Evolutionary conservation across 23 red algal species (phyloP), one percentile per base, ranked within the genome.

Genomic region (Cyanidiococcus yangmingshanensis): DNA sequence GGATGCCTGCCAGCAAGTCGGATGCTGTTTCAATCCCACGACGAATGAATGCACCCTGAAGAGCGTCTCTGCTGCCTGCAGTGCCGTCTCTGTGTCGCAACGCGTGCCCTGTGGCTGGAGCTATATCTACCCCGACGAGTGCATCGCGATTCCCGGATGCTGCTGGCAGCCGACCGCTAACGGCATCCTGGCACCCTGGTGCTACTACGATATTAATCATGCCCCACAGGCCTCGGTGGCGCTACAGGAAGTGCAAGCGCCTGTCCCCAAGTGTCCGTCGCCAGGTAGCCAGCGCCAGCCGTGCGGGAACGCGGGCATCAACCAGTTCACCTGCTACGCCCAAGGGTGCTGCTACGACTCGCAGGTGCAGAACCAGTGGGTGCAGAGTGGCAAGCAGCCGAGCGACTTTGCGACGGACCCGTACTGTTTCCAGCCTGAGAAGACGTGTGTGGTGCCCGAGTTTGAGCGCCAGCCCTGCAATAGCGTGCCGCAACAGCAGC

Each of bases 71-170:
- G 16, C 15, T 16, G 16, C 15, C 15, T 57, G 50, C 50, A n/a
- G 16, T 15, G 16, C n/a, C 16, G 50, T 57, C 16, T 57, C 50
- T 15, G 50, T 57, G 50, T n/a, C 15, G 16, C n/a, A 15, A 15
- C 50, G 50, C 50, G n/a, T 57, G 16, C 16, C 50, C 50, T 57
- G 50, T n/a, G 50, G 50, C 50, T 57, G 50, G 50, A n/a, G 16
- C 15, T 57, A 57, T n/a, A 57, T 57, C 50, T 57, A 57, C 50
- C 50, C 50, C 50, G 50, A 57, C 50, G 50, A 57, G 50, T 57
- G 50, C 50, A 15, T 15, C 50, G 50, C 50, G 16, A 57, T 57
- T n/a, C 50, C 50, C 50, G 50, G 50, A 57, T 57, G 50, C 50
- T 57, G 50, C 50, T 57, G 50, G 50, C 50, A 57, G n/a, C 50